phyloP scores from a whole-genome alignment of 2,329 filamentous ascomycete species.

The Tolypocladium cylindrosporum region DNA sequence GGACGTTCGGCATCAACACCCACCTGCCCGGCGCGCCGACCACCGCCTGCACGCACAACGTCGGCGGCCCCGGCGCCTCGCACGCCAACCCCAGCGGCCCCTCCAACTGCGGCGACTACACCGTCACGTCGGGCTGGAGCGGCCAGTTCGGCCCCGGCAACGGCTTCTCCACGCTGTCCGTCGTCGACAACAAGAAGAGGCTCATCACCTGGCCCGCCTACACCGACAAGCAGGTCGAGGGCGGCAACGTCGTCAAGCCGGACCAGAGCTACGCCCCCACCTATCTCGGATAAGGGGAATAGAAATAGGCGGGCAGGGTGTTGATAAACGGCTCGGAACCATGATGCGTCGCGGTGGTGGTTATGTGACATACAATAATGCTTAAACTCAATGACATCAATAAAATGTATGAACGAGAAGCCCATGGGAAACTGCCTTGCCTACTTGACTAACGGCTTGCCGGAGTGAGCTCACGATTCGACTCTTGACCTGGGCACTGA shows the following conservation, averaged over 20 bases:
- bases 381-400: too few species aligned
- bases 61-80: slow-evolving; percentile 22
- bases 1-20: slow-evolving; percentile 33
- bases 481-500: too few species aligned
- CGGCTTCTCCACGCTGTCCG: slow-evolving; percentile 44
- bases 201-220: slow-evolving; percentile 44
- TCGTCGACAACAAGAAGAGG: slow-evolving; percentile 31
- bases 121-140: slow-evolving; percentile 43
- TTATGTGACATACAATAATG: not conserved
- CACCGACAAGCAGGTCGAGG: slow-evolving; percentile 37
- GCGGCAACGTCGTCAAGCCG: slow-evolving; percentile 34
- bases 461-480: not conserved
- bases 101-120: slow-evolving; percentile 36
- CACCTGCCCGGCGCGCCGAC: slow-evolving; percentile 11
- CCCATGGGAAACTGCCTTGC: not conserved
- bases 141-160: slow-evolving; percentile 40
- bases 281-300: not conserved
- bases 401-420: not conserved
- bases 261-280: slow-evolving; percentile 34
- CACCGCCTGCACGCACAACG: slow-evolving; percentile 10
- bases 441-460: not conserved
- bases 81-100: slow-evolving; percentile 26
- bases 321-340: not conserved
- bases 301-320: not conserved
- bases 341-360: not conserved